Evolutionary conservation across 352 stramenopile species (phyloP).

Genomic region (Globisporangium spinosum): DNA sequence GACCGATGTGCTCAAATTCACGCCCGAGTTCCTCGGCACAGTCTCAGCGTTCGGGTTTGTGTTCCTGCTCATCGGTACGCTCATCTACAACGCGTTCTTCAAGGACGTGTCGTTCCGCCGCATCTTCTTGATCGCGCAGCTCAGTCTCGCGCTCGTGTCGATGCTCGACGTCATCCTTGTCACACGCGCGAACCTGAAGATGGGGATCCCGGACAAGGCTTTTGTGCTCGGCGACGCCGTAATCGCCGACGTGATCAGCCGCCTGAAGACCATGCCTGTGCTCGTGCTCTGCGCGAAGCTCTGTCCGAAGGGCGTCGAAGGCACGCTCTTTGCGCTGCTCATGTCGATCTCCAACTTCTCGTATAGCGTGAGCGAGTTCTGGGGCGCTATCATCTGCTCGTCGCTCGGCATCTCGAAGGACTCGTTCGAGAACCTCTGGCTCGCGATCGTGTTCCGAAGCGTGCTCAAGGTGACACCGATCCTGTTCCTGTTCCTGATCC

Average conservation of each 20-base stretch:
- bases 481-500: slow-evolving; percentile 85
- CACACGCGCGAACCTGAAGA: slow-evolving; percentile 86
- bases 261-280: slow-evolving; percentile 90
- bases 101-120: slow-evolving; percentile 91
- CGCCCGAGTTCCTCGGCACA: slow-evolving; percentile 93
- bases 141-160: slow-evolving; percentile 67
- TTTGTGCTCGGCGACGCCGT: slow-evolving; percentile 96
- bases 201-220: slow-evolving; percentile 93
- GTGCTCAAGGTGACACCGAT: slow-evolving; percentile 90
- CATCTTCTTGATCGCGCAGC: slow-evolving; percentile 89
- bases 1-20: slow-evolving; percentile 93
- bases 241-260: slow-evolving; percentile 79
- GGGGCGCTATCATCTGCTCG: slow-evolving; percentile 89
- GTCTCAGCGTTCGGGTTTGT: slow-evolving; percentile 77
- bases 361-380: slow-evolving; percentile 90
- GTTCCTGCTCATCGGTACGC: slow-evolving; percentile 75
- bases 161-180: slow-evolving; percentile 87
- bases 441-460: slow-evolving; percentile 91
- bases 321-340: slow-evolving; percentile 94
- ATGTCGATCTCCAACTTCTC: slow-evolving; percentile 98
- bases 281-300: slow-evolving; percentile 93
- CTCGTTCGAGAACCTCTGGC: slow-evolving; percentile 90
- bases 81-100: slow-evolving; percentile 85
- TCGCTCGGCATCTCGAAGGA: slow-evolving; percentile 87
- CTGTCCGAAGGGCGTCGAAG: slow-evolving; percentile 94